Conservation (phyloP, 225 moss, liverwort and hornwort species). For the Asterella californica region DNA sequence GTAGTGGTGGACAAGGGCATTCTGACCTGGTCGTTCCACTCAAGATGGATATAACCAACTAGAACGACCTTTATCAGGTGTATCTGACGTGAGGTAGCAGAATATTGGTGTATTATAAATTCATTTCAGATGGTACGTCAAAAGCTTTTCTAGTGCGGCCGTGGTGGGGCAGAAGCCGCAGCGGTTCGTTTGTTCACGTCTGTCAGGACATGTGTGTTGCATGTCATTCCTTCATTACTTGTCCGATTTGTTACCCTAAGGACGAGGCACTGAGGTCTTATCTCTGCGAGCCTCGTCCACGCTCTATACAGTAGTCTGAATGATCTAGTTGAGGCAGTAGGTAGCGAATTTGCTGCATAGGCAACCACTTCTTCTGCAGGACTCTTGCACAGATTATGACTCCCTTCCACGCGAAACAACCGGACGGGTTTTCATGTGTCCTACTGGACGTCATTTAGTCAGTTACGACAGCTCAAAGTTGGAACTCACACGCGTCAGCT, state of each 20-base stretch:
- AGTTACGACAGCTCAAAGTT: no score
- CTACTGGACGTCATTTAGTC: no score
- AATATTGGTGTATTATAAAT: no score
- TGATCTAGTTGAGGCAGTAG: background rate
- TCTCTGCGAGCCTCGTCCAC: background rate
- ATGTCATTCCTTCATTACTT: background rate
- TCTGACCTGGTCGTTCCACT: background rate
- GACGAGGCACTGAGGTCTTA: background rate
- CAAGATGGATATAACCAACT: background rate
- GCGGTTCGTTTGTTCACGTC: background rate
- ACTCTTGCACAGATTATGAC: no score
- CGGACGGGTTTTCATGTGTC: background rate
- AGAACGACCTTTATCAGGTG: background rate
- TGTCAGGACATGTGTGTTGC: background rate
- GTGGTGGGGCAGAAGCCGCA: background rate
- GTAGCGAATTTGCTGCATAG: background rate
- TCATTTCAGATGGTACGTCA: background rate
- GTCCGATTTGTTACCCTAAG: background rate
- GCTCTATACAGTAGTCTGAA: background rate
- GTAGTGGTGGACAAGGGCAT: background rate
- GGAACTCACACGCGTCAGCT: no score
- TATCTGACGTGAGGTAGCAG: background rate
- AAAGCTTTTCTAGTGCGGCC: background rate
- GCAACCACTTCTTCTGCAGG: background rate
- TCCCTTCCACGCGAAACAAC: background rate